Evolutionary conservation across 768 basidiomycete genomes (phyloP), one percentile per base, ranked within the genome.

Genomic region (Mycena sanguinolenta): DNA sequence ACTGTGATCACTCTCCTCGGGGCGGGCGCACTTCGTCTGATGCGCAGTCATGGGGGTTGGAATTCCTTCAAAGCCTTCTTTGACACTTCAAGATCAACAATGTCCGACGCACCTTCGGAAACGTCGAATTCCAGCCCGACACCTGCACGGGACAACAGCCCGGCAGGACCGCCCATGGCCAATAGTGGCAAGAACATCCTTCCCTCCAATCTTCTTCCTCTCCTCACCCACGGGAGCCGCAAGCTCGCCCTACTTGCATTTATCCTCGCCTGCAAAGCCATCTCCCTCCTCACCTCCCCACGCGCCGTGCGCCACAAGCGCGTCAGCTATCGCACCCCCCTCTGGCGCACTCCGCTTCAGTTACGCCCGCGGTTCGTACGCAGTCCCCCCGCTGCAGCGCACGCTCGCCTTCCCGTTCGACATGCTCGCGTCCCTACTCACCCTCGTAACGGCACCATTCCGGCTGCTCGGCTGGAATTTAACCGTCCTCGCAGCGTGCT

Each of bases 381-480:
- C 23, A 10, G 3, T 5, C 57, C 58, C 46, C 13, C 55, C 14
- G 4, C 25, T 23, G 34, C 4, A 34, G 2, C 32, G 63, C 52
- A 2, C n/a, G n/a, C n/a, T n/a, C n/a, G n/a, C n/a, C n/a, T n/a
- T n/a, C n/a, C n/a, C n/a, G n/a, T n/a, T n/a, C n/a, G n/a, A n/a
- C n/a, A n/a, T n/a, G n/a, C n/a, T 44, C 14, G 39, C 23, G 4
- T 39, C n/a, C 10, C 2, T 19, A 3, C 21, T 57, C 23, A 17
- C 23, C 4, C 3, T 58, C 23, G 57, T n/a, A 1, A 5, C 10
- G 21, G 14, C 27, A 32, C 57, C 44, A 5, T 21, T 50, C 32
- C 8, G 21, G 3, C 17, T 65, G 3, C 32, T 66, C 34, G 58
- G 65, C 10, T 58, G 65, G 65, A 66, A 66, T n/a, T n/a, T n/a